Base-by-base conservation (phyloP, 768 basidiomycete genomes). In the Royoungia palumana region DNA sequence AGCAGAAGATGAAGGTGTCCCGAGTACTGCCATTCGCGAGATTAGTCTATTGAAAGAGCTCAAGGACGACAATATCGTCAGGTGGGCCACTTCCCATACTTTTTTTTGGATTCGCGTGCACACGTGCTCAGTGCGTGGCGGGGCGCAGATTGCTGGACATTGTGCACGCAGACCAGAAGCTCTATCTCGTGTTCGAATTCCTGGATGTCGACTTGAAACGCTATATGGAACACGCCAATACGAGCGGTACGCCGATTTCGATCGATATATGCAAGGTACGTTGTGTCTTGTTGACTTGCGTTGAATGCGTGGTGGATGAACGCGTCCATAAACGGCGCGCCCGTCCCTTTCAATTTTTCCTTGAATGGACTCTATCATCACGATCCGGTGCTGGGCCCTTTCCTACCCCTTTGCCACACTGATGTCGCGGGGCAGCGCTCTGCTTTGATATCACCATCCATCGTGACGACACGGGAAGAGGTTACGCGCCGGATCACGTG, bases 1-100 rank as follows among this genome's bases (percentile, higher is more conserved):
- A 67, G 93, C 94, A 16, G 96, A 98, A 70, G 96, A 99, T 64
- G 96, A 99, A 69, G 96, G 96, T 40, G 96, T 99, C 19, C 96
- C 96, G 9, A 91, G 88, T 55, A 99, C 96, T 5, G 94, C 95
- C 47, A 99, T 99, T 62, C 82, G 96, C 44, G 96, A 99, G 75
- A 99, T 99, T 70, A 93, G 90, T 72, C 71, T 99, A 53, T 72
- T 99, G 59, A 99, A 98, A 70, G 96, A 99, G 66, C 79, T 99
- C 60, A 91, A 89, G 67, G 89, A 98, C 66, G 90, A 93, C 30
- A 91, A 97, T 65, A 91, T 98, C 62, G 96, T 99, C 64, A 82
- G 83, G 96, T 89, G 64, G 22, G 42, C 44, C 11, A 37, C 9
- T 16, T 55, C n/a, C 37, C 39, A 25, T 34, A 14, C 44, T 44